These are phyloP conservation scores for Chalciporus sphaerocephalus DNA, from an alignment of 768 basidiomycete genomes.

Conservation along the genomic window DNA sequence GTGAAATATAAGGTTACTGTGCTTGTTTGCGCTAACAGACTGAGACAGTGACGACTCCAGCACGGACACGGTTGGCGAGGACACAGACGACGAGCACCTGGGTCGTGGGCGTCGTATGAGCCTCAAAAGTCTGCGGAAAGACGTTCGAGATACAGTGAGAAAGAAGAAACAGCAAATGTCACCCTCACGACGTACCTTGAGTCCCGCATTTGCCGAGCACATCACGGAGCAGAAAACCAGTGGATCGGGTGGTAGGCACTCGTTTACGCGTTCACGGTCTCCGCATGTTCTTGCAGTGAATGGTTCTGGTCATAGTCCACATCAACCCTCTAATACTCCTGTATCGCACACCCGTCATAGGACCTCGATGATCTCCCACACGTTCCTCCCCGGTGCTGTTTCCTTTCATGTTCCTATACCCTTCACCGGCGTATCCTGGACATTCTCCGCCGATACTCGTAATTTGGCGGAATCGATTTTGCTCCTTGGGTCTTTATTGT, in stretches of 20 bases:
- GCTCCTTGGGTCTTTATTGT: slow-evolving; percentile 59
- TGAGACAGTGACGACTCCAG: slow-evolving; percentile 45
- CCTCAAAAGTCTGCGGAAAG: slow-evolving; percentile 27
- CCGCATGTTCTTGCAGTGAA: slow-evolving; percentile 43
- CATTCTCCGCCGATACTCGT: slow-evolving; percentile 57
- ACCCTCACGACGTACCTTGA: slow-evolving; percentile 24
- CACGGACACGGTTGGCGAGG: slow-evolving; percentile 50
- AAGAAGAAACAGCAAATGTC: slow-evolving; percentile 28
- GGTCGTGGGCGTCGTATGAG: slow-evolving; percentile 44
- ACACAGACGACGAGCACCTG: slow-evolving; percentile 50
- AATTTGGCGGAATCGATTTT: slow-evolving; percentile 61
- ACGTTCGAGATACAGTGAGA: slow-evolving; percentile 22
- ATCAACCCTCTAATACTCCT: slow-evolving; percentile 38
- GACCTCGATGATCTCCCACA: slow-evolving; percentile 14
- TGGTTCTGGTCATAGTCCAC: slow-evolving; percentile 34
- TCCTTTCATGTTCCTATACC: slow-evolving; percentile 44
- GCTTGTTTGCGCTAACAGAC: slow-evolving; percentile 17
- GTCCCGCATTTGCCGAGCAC: slow-evolving; percentile 22
- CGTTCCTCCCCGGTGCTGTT: slow-evolving; percentile 47
- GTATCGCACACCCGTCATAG: slow-evolving; percentile 42
- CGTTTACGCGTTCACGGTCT: slow-evolving; percentile 73
- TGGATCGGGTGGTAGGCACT: slow-evolving; percentile 35
- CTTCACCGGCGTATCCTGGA: slow-evolving; percentile 36
- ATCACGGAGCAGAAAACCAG: slow-evolving; percentile 32
- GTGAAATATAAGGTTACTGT: slow-evolving; percentile 16